Base-by-base conservation (phyloP, 1,284 basidiomycete species). In the Puccinia sorghi region DNA sequence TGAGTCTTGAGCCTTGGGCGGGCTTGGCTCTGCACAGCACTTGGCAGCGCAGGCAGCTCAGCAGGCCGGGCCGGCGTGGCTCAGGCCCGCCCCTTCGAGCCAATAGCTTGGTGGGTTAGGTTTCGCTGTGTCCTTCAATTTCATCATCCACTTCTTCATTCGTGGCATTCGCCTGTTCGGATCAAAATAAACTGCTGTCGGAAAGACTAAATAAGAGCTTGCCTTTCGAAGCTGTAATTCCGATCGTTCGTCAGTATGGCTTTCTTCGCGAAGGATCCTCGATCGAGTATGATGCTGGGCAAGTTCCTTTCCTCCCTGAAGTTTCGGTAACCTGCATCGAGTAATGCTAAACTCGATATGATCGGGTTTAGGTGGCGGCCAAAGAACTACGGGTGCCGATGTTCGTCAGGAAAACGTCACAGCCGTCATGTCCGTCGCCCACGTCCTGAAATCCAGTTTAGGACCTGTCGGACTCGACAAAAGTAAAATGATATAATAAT, bases 371-470 rank as follows among this genome's bases (percentile, higher is more conserved):
- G 81, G 80, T 57, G 69, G 80, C 50, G 80, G 74, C 54, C 81
- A 64, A 72, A 73, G 73, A 63, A 80, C 52, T 27, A 81, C 72
- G 57, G 80, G 80, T 61, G 75, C 72, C 52, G 74, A 80, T 52
- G 82, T 83, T n/a, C 79, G 83, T 56, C 81, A 82, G 54, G 80
- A 82, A 73, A 86, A 86, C 81, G 97, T 99, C 82, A 90, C 94
- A 83, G 96, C 97, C 66, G 96, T 95, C 67, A 92, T 94, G 85
- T 91, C 94, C 12, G 97, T 99, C 83, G 93, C 97, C 81, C 99
- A 99, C 86, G 92, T 98, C 82, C 90, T 99, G 76, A 98, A 97
- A 88, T 97, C 93, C 83, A 97, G 94, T 64, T 85, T 99, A 59
- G 97, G 97, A 11, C 97, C 97, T 7, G 89, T 98, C 79, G 96